phyloP scores from a whole-genome alignment of 2,329 filamentous ascomycete species.

The Juglanconis juglandina region DNA sequence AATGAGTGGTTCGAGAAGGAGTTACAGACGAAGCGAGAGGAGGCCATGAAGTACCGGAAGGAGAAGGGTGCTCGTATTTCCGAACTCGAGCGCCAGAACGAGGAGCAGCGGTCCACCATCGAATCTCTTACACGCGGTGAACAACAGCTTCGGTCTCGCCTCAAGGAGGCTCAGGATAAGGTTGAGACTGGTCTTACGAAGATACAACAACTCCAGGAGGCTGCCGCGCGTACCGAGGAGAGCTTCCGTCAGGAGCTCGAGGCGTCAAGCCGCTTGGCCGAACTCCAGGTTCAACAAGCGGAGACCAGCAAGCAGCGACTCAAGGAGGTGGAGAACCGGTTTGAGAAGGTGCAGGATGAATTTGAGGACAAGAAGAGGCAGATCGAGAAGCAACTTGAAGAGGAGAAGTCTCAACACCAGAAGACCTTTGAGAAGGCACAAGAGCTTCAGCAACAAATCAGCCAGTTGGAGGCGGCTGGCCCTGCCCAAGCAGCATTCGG shows the following conservation, averaged over 20 bases:
- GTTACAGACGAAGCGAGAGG: constrained; percentile 82
- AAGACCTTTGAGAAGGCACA: constrained; percentile 47
- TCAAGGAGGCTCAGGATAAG: constrained; percentile 82
- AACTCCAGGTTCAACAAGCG: constrained; percentile 75
- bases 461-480: constrained; percentile 48
- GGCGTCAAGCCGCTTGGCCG: constrained; percentile 73
- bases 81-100: constrained; percentile 82
- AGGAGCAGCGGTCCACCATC: constrained; percentile 74
- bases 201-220: constrained; percentile 81
- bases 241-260: constrained; percentile 85
- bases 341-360: constrained; percentile 64
- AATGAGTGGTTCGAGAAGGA: constrained; percentile 92
- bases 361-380: constrained; percentile 58
- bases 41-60: constrained; percentile 86
- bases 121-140: constrained; percentile 78
- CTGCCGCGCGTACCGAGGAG: constrained; percentile 77
- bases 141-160: constrained; percentile 71
- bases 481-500: constrained; percentile 40
- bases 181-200: constrained; percentile 78
- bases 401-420: constrained; percentile 45
- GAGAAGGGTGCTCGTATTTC: constrained; percentile 89
- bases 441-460: constrained; percentile 51
- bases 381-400: constrained; percentile 55
- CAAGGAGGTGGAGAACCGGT: constrained; percentile 62
- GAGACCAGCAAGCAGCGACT: constrained; percentile 68